Base-by-base conservation (phyloP, 805 yeast genomes). In the Candida boleticola region DNA sequence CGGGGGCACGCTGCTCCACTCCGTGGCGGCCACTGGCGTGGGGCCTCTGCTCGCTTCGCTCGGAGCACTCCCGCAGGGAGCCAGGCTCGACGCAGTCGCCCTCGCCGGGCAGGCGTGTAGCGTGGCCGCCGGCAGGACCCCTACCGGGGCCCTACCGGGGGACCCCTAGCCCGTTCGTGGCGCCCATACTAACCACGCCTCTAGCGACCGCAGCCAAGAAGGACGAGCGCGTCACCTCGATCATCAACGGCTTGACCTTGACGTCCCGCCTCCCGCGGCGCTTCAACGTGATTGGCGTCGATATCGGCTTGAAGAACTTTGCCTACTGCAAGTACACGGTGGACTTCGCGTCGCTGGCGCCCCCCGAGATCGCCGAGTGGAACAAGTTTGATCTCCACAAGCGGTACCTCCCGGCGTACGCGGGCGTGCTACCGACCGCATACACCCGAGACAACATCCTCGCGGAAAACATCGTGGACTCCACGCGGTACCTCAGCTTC, bases 291-390 rank as follows among this genome's bases (percentile, higher is more conserved):
- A 42, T 66, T 3, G 55, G 71, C 19, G 54, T 70, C 6, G 76
- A 70, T 44, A 59, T 70, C 10, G 76, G 76, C 5, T 46, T 69
- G 42, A 68, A 67, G 51, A 68, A 70, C 53, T 67, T 70, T 45
- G 59, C 72, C 6, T 67, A 60, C 43, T 68, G 74, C 49, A 53
- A 58, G n/a, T 41, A 40, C 39, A 31, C 11, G 29, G 23, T 20
- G 27, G 36, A 34, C 10, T 10, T 18, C 11, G 35, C 38, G 2
- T 11, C 5, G 18, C 25, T 23, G 5, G 6, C 17, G 5, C 43
- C 41, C 31, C 20, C 45, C 43, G 14, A 48, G 43, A 44, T 40
- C 29, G 18, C n/a, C 3, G 41, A 44, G 16, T 64, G 70, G 70
- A 45, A 47, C 23, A 62, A 58, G 32, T n/a, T 51, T 13, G 52